Evolutionary conservation across 192 early-diverging fungal species (phyloP).

Genomic region (Thoreauomyces humboldtii): DNA sequence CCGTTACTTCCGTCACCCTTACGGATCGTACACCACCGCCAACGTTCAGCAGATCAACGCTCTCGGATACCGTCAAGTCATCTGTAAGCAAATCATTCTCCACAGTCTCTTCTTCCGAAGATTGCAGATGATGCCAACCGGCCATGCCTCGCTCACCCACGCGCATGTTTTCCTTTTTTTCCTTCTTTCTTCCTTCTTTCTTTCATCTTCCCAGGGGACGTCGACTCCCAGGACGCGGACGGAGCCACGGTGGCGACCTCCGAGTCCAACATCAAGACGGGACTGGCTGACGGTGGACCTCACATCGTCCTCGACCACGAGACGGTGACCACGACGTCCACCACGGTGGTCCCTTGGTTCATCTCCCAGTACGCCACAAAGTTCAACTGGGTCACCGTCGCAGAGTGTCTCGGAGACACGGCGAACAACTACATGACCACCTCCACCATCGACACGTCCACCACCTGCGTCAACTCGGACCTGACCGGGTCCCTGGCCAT

Average conservation of each 20-base stretch:
- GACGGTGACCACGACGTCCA: background rate
- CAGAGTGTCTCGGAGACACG: slow-evolving; percentile 13
- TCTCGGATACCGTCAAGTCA: background rate
- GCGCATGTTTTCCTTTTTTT: no score
- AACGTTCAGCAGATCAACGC: background rate
- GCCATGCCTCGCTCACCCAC: no score
- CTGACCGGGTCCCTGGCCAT: background rate
- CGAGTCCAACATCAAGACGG: background rate
- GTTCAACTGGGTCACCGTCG: slow-evolving; percentile 17
- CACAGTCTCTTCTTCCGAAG: no score
- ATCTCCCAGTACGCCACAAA: slow-evolving; percentile 2
- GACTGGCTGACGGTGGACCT: background rate
- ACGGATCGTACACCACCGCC: background rate
- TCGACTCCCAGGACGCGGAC: no score
- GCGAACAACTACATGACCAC: background rate
- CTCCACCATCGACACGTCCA: background rate
- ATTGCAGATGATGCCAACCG: no score
- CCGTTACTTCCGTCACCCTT: slow-evolving; percentile 14
- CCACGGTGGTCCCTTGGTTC: slow-evolving; percentile 5
- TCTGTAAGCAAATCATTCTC: no score
- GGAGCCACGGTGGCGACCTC: background rate
- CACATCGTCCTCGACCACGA: slow-evolving; percentile 4
- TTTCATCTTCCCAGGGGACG: no score
- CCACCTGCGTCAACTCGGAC: background rate
- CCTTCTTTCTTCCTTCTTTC: no score